Base-by-base conservation (phyloP, 768 basidiomycete genomes). In the Pisolithus microcarpus region DNA sequence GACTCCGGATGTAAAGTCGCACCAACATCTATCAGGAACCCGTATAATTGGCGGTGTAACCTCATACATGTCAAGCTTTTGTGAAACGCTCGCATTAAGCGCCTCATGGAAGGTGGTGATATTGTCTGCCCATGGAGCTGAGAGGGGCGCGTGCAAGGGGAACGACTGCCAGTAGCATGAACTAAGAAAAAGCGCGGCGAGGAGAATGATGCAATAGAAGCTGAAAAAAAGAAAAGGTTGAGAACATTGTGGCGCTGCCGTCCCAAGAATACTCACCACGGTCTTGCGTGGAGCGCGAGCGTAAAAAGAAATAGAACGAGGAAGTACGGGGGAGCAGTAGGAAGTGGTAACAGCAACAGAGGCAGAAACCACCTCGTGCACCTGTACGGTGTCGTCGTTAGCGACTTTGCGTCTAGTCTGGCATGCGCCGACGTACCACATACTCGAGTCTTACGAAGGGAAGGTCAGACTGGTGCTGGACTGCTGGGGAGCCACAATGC, bases 161-260 rank as follows among this genome's bases (percentile, higher is more conserved):
- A 89, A 80, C 28, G 91, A 87, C 55, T 87, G 86, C 90, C 90
- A 91, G 67, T 91, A 91, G 65, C 90, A 92, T 16, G 90, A 87
- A 15, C 90, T 87, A 53, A 89, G 74, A 64, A 90, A 91, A 45
- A 91, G 76, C n/a, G 89, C 85, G 0, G 81, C 76, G 13, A 92
- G 79, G 19, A 92, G 76, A 21, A 89, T 75, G 49, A 92, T 84
- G 73, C 90, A 92, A 65, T 92, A 92, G 65, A 91, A 89, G 60
- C 90, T 92, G 52, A 1, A 43, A 6, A 51, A 7, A 23, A 6
- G 49, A 7, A 21, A 45, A 34, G 10, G 34, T 4, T 47, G 8
- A 38, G 52, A n/a, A 52, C 16, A 44, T 31, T 18, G 2, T 37
- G 38, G 7, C 6, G 38, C n/a, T 7, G 38, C 8, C 36, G 19